Base-by-base conservation (phyloP, 78 protist genomes). In the Emiliania huxleyi region DNA sequence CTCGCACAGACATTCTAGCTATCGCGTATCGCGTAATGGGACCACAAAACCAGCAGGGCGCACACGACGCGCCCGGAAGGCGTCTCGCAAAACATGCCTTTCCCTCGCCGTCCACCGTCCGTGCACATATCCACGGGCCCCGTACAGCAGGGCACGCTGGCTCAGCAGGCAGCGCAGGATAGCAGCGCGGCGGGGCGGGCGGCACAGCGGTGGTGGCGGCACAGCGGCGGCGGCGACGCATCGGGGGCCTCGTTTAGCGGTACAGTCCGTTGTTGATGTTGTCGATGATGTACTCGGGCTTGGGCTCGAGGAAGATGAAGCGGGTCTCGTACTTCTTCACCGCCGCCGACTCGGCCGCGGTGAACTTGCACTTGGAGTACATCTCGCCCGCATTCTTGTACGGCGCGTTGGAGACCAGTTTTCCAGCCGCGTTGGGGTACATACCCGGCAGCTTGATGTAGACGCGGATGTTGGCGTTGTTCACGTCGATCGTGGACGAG, bases 381-480 rank as follows among this genome's bases (percentile, higher is more conserved):
- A 91, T 0, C 35, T 91, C 93, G 21, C 15, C 93, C 18, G 2
- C 23, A 1, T 37, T 6, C 89, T 91, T 73, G 93, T 77, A 91
- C 19, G 90, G 73, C 3, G 48, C 90, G 73, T 79, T 52, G 56
- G 46, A 35, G 69, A 79, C 93, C 26, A 91, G 77, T 40, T 52
- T 42, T 23, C 55, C 75, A 22, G 93, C 93, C 1, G 85, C 85
- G 73, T 38, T 91, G 49, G 93, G 93, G 93, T 91, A 91, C 90
- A 91, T 69, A 12, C 93, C 93, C 43, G 88, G 93, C 48, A 91
- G 77, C 81, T 52, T 33, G n/a, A 40, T 38, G 93, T 79, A 91
- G 42, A 79, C 93, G 79, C 93, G 93, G 93, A 91, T 52, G 75
- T 91, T 91, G 56, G 93, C 93, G 33, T 91, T 91, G 93, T 91